Evolutionary conservation across 1,139 yeast genomes (phyloP).

Genomic region (Candida gigantensis): DNA sequence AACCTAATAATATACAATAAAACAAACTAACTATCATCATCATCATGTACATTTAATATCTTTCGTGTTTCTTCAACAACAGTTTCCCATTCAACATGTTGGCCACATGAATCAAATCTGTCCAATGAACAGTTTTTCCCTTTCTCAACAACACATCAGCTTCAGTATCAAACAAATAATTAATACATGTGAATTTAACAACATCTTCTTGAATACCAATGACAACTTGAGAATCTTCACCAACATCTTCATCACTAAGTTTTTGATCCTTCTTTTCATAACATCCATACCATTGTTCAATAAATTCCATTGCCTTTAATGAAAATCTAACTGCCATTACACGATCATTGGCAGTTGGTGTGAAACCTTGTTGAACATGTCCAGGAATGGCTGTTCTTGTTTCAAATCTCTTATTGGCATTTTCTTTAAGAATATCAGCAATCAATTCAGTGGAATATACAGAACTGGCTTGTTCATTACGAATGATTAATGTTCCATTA

Average conservation of each 20-base stretch:
- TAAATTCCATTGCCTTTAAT: slow-evolving; percentile 66
- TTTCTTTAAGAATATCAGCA: slow-evolving; percentile 68
- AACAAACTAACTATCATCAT: too few relatives aligned
- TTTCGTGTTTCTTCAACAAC: slow-evolving; percentile 39
- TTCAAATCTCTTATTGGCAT: slow-evolving; percentile 67
- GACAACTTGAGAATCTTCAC: slow-evolving; percentile 49
- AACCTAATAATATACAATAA: too few relatives aligned
- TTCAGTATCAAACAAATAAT: slow-evolving; percentile 55
- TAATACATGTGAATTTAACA: slow-evolving; percentile 56
- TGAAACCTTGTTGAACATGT: slow-evolving; percentile 80
- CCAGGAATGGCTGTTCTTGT: slow-evolving; percentile 81
- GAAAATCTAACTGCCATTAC: slow-evolving; percentile 71
- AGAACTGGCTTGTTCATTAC: slow-evolving; percentile 68
- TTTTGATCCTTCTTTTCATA: slow-evolving; percentile 9
- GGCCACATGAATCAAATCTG: slow-evolving; percentile 54
- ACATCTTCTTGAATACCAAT: slow-evolving; percentile 71
- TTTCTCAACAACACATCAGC: slow-evolving; percentile 64
- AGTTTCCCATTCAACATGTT: slow-evolving; percentile 72
- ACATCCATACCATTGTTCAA: slow-evolving; percentile 46
- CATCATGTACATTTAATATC: too few relatives aligned
- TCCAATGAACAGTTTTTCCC: slow-evolving; percentile 72
- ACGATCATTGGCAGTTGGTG: slow-evolving; percentile 80
- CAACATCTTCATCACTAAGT: slow-evolving; percentile 13
- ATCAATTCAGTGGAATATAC: slow-evolving; percentile 67
- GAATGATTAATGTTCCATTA: slow-evolving; percentile 71